Percentiles rank a stretch among this genome's conserved stretches.
Evolutionary conservation across 768 basidiomycete genomes (phyloP).

Genomic region (Boletus tylopilopsis): DNA sequence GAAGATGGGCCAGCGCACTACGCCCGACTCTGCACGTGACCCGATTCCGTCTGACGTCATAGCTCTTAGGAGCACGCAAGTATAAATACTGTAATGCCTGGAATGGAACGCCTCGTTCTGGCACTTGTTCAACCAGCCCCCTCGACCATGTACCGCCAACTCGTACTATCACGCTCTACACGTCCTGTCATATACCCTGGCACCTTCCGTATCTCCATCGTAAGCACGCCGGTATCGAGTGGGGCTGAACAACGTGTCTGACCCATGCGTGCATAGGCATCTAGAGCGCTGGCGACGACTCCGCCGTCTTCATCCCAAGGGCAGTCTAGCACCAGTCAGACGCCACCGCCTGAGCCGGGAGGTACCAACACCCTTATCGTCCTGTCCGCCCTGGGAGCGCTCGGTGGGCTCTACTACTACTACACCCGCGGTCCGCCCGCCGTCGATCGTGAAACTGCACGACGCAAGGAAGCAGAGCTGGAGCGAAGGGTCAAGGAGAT

Average conservation of each 20-base stretch:
- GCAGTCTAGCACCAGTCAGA: not conserved
- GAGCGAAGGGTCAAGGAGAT: slow-evolving; percentile 26
- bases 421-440: slow-evolving; percentile 26
- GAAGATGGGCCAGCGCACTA: no score
- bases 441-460: slow-evolving; percentile 20
- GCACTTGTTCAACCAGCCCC: no score
- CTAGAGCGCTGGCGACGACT: slow-evolving; percentile 13
- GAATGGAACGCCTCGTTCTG: no score
- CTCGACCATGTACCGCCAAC: slow-evolving; percentile 13
- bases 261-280: slow-evolving; percentile 2
- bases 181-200: slow-evolving; percentile 14
- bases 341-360: slow-evolving; percentile 2
- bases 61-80: no score
- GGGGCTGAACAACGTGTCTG: not conserved
- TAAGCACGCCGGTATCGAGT: not conserved
- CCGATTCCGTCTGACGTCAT: no score
- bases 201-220: slow-evolving; percentile 2
- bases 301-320: slow-evolving; percentile 13
- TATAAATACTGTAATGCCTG: no score
- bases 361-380: slow-evolving; percentile 28
- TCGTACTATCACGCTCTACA: slow-evolving; percentile 3
- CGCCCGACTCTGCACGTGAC: no score
- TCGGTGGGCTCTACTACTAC: slow-evolving; percentile 38
- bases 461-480: slow-evolving; percentile 32
- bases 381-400: slow-evolving; percentile 30